Evolutionary conservation across 371 early-diverging fungal genomes (phyloP), one percentile per base, ranked within the genome.

Genomic region (Dinochytrium kinnereticum): DNA sequence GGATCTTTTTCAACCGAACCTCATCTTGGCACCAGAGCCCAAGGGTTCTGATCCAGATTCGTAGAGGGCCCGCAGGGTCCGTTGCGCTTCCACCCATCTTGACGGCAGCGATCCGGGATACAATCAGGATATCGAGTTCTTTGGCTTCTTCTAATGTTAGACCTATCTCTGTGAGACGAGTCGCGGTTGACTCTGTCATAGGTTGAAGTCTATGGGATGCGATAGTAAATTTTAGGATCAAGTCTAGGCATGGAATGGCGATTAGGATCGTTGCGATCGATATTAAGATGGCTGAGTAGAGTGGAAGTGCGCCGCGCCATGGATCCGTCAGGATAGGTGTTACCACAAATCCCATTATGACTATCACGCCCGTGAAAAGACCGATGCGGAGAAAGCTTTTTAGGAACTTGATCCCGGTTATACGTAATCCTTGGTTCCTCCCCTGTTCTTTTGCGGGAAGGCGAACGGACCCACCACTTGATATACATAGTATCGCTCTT

Each of bases 11-110:
- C 64, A 64, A 38, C 19, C 64, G 33, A 7, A 64, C 64, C 34
- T 64, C 64, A 21, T 31, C 64, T 28, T 64, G 33, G 15, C 17
- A 3, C 64, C 64, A 64, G 5, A 64, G 5, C 64, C 64, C 64
- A 33, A 64, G 5, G 38, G 17, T 28, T 38, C 64, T 64, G 3
- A 64, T 36, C 64, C 64, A 64, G 5, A 64, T 33, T 5, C 64
- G 7, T 13, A 64, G 24, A 5, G 64, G 64, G 2, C 64, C 64
- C 31, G 64, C 64, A 3, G 64, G 33, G 24, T 64, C 64, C 33
- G 36, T 38, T 21, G 33, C 19, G 33, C 33, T 38, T 13, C 38
- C 28, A 2, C 64, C 64, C 28, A 36, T 31, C 64, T 64, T 64
- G 31, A 34, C 64, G 3, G 33, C 19, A 3, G 7, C 13, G 34